Base-by-base conservation (phyloP, 2,329 filamentous ascomycete species). In the Botrytis fabae region DNA sequence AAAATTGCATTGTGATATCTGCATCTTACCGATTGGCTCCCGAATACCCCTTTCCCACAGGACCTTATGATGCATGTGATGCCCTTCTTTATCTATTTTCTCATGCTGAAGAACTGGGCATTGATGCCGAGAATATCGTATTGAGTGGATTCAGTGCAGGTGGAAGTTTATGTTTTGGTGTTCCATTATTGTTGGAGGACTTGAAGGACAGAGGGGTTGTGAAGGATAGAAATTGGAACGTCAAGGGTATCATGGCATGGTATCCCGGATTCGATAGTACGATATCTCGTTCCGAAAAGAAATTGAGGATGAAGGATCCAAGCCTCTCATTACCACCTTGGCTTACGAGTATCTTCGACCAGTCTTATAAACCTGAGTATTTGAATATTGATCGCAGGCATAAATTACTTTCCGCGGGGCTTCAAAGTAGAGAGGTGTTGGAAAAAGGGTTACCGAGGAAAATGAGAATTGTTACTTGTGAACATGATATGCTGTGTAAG, bases 71-170 rank as follows among this genome's bases (percentile, higher is more conserved):
- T 75, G 80, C 80, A n/a, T 86, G 82, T 81, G 85, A 86, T 76
- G 82, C 81, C 14, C 73, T 86, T 60, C 86, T 88, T 32, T 78
- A 75, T 57, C 46, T 78, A 3, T 79, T 76, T 73, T 57, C 72
- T 1, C 73, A 77, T 54, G 75, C 78, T 1, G 61, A 70, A 1
- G 73, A 75, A n/a, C 60, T 78, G 7, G 57, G 74, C 20, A 57
- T 79, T 40, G 75, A 78, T 51, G 63, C 72, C 5, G 70, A 65
- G 1, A 72, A 72, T 8, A 75, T 87, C 14, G 85, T 83, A 2
- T 63, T 87, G 0, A 84, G 83, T 9, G 86, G 86, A 0, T 84
- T 85, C 63, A 85, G 83, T 16, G 83, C 84, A 0, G 86, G 86
- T 1, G 85, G 80, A 5, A 76, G 75, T 59, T 73, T 78, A 54